Percentiles rank a stretch among this genome's conserved stretches.
phyloP scores from a whole-genome alignment of 2,329 filamentous ascomycete species.

The Ophiocordyceps camponoti-saundersi region DNA sequence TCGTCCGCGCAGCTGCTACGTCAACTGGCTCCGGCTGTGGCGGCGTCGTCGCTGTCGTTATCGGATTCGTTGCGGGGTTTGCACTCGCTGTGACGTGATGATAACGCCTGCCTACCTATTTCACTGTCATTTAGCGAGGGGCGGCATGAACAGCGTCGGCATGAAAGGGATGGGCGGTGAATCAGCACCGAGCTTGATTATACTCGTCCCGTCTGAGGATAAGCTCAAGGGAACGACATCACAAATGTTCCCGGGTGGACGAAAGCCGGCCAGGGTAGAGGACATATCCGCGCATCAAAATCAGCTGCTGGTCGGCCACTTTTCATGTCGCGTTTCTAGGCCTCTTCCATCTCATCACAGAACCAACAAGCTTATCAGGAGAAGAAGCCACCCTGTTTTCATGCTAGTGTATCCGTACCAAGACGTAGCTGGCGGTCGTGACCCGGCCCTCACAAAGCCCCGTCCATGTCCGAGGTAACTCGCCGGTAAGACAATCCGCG shows the following conservation, averaged over 20 bases:
- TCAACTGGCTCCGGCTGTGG: conserved; percentile 1
- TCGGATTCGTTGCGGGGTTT: not conserved
- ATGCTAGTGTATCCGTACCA: conserved; percentile 18
- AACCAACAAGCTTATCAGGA: not conserved
- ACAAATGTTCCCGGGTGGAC: no score
- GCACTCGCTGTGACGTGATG: not conserved
- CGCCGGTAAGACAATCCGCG: conserved; percentile 8
- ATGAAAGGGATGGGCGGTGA: no score
- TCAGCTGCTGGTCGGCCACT: conserved; percentile 1
- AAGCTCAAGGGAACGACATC: no score
- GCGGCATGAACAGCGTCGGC: no score
- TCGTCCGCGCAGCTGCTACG: conserved; percentile 9
- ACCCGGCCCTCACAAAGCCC: conserved; percentile 10
- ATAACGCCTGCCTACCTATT: not conserved
- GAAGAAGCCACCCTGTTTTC: conserved; percentile 22
- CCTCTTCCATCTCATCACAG: not conserved
- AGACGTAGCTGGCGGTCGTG: conserved; percentile 12
- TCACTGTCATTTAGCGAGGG: not conserved
- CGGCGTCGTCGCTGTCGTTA: not conserved
- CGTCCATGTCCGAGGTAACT: conserved; percentile 5
- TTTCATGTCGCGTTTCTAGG: not conserved
- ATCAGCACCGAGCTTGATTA: no score
- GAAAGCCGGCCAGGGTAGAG: no score
- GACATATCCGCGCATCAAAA: not conserved
- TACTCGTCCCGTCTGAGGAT: no score